phyloP scores from a whole-genome alignment of 2,329 filamentous ascomycete genomes.

The Verticillium albo-atrum region DNA sequence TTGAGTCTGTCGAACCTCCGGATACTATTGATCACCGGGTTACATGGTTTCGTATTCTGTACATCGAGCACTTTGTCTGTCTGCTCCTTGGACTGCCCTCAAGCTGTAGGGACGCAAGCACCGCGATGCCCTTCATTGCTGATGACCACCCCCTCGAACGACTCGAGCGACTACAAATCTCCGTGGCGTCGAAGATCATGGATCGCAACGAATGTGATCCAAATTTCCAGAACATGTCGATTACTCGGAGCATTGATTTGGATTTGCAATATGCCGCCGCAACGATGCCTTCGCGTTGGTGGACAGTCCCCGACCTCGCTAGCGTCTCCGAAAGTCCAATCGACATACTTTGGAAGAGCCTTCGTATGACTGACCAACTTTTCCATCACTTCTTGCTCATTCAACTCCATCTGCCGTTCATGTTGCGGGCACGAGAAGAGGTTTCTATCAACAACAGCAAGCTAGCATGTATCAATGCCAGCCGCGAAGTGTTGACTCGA shows the following conservation, averaged over 20 bases:
- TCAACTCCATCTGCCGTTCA: constrained; percentile 34
- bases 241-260: constrained; percentile 25
- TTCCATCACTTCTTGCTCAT: constrained; percentile 32
- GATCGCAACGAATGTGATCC: constrained; percentile 26
- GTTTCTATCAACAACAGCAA: constrained; percentile 22
- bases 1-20: constrained; percentile 4
- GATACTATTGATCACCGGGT: constrained; percentile 2
- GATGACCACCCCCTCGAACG: constrained; percentile 13
- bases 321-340: constrained; percentile 10
- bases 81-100: constrained; percentile 35
- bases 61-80: constrained; percentile 29
- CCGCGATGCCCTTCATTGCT: constrained; percentile 12
- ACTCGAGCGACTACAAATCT: no score
- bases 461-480: constrained; percentile 29
- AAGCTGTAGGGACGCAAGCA: constrained; percentile 14
- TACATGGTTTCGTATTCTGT: constrained; percentile 31
- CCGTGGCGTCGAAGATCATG: constrained; percentile 23
- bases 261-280: constrained; percentile 24
- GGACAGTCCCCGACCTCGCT: constrained; percentile 22
- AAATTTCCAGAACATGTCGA: constrained; percentile 11
- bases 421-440: constrained; percentile 21
- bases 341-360: constrained; percentile 19
- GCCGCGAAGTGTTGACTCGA: constrained; percentile 30
- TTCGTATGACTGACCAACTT: constrained; percentile 27
- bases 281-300: constrained; percentile 28